These are phyloP conservation scores for Cyathus pygmaeus DNA, from an alignment of 1,284 basidiomycete species.

Conservation along the genomic window DNA sequence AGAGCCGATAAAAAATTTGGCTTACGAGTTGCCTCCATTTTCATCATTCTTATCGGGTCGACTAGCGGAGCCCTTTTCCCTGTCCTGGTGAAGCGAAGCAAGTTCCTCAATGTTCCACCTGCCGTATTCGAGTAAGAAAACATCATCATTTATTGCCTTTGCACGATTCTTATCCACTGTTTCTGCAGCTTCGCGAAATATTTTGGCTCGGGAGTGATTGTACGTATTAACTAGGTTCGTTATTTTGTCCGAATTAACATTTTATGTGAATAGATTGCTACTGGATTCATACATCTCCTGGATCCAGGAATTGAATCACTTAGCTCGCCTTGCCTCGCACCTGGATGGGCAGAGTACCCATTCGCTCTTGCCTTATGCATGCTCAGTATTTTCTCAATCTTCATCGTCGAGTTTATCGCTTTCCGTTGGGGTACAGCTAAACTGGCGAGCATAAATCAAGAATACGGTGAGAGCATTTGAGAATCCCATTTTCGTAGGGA, in stretches of 20 bases:
- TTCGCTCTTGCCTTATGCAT: constrained; percentile 86
- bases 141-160: not conserved
- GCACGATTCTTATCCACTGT: constrained; percentile 12
- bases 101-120: constrained; percentile 69
- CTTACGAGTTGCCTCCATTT: constrained; percentile 86
- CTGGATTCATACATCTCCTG: constrained; percentile 90
- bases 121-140: constrained; percentile 75
- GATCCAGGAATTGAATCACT: constrained; percentile 81
- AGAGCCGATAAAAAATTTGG: constrained; percentile 42
- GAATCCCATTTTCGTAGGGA: too few relatives aligned
- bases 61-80: constrained; percentile 85
- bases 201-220: constrained; percentile 94
- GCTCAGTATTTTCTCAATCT: constrained; percentile 83
- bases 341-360: constrained; percentile 79
- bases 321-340: constrained; percentile 74
- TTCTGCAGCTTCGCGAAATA: constrained; percentile 85
- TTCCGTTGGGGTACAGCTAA: constrained; percentile 83
- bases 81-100: constrained; percentile 73
- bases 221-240: constrained; percentile 45
- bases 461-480: constrained; percentile 69
- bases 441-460: constrained; percentile 62
- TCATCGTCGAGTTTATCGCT: constrained; percentile 86
- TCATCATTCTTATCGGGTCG: constrained; percentile 84
- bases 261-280: constrained; percentile 76
- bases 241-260: constrained; percentile 1